Base-by-base conservation (phyloP, 345 rosid species). In the Syzygium grande region DNA sequence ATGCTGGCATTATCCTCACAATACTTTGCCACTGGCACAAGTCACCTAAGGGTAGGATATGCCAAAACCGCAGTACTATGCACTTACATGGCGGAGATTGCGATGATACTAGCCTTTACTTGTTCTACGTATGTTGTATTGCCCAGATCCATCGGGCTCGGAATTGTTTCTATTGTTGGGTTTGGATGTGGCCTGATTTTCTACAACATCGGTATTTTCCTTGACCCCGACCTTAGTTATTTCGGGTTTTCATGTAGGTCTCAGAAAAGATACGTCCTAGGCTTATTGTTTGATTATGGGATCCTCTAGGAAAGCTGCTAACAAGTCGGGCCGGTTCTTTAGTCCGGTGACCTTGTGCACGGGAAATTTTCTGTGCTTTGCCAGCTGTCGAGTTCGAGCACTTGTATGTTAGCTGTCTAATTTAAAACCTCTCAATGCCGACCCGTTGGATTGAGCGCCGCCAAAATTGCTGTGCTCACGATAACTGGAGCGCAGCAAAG, bases 11-110 rank as follows among this genome's bases (percentile, higher is more conserved):
- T 59, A 11, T 13, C 11, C 65, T 0, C 12, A 27, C 30, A 6
- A 41, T 41, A 41, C 43, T 41, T 41, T 41, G 43, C 43, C 6
- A 41, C 1, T 41, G 5, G 7, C 21, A 16, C 21, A 52, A 52
- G 55, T 52, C 55, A 21, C 17, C 55, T 15, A 52, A 19, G 19
- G 9, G 13, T 0, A 21, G n/a, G 2, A 27, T n/a, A 1, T 7
- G 15, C 29, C 30, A 6, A 5, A 1, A 0, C 7, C 15, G 34
- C 29, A 13, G 16, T 1, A 27, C 0, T 4, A 5, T 27, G 2
- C 3, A 27, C 43, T 41, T 5, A 41, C 6, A 5, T 41, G 43
- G 43, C 43, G 43, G 43, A 41, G 43, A 5, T 41, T 41, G 43
- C 43, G 43, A 4, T 41, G 43, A 5, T 41, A 41, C 43, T 41